Evolutionary conservation across 108 stramenopile species (phyloP), one percentile per base, ranked within the genome.

Genomic region (Pseudonitzschia pungens): DNA sequence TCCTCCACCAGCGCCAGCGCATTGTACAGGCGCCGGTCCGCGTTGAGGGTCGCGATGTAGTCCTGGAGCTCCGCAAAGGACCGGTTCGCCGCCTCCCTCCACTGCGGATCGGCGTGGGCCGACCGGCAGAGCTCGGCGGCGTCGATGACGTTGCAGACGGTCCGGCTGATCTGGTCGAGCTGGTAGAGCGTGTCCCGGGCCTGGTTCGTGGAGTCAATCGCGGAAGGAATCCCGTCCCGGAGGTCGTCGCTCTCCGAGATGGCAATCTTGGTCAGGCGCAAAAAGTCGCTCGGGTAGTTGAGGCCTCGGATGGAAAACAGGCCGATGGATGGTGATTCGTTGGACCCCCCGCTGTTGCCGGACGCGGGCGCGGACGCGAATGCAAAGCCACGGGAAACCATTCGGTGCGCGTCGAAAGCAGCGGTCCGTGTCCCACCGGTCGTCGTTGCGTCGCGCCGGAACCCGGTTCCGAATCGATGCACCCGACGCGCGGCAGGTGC

Each of bases 81-180:
- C 27, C 83, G 75, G 24, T 87, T 70, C 20, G 98, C 96, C 1
- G 81, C 84, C 1, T 86, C 66, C 28, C 97, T 69, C 89, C 93
- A 96, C 57, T 72, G 72, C 3, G 81, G 66, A 56, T 68, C 74
- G 18, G 87, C 82, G 77, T 98, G 98, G 0, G 88, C 92, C 21
- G 87, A 94, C 12, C 96, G 90, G 72, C 93, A 92, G 4, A 98
- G 67, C 70, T 98, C 98, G 18, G 96, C 94, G 6, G 98, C 96
- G 77, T 98, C 98, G 67, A 98, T 96, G 56, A 96, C 96, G 69
- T 92, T 90, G 81, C 98, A 98, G 7, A 98, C 89, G 12, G 78
- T 74, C 59, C 90, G 92, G 58, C 86, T 88, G 11, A 98, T 95
- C 45, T 87, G 75, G 79, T 98, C 98, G 51, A 98, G 75, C 48